These are phyloP conservation scores for Saprolegnia parasitica DNA, from an alignment of 352 stramenopile species.

Conservation along the genomic window DNA sequence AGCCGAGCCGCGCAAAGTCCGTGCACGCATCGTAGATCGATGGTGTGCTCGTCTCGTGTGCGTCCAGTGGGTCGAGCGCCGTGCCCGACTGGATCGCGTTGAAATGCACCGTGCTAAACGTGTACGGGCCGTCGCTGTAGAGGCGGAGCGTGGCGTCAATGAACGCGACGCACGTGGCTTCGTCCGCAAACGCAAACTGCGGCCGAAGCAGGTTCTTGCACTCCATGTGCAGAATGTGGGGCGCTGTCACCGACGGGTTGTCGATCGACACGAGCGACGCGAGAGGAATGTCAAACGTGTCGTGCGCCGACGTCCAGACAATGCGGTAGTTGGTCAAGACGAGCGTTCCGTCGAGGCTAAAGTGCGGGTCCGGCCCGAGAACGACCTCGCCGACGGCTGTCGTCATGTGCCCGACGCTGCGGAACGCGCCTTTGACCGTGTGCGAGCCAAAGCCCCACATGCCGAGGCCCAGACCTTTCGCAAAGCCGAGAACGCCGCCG, in stretches of 20 bases:
- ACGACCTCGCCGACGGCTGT: slow-evolving; percentile 85
- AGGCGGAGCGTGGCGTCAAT: slow-evolving; percentile 69
- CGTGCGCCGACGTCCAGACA: slow-evolving; percentile 79
- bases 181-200: slow-evolving; percentile 81
- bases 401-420: slow-evolving; percentile 79
- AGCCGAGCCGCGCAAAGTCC: slow-evolving; percentile 72
- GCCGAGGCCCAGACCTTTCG: slow-evolving; percentile 80
- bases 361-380: slow-evolving; percentile 73
- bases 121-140: slow-evolving; percentile 54
- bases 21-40: slow-evolving; percentile 68
- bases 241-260: slow-evolving; percentile 64
- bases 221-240: slow-evolving; percentile 79
- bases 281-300: slow-evolving; percentile 78
- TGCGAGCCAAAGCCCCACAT: slow-evolving; percentile 81
- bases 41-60: slow-evolving; percentile 43
- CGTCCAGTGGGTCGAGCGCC: slow-evolving; percentile 40
- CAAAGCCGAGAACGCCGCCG: slow-evolving; percentile 82
- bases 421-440: slow-evolving; percentile 81
- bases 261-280: slow-evolving; percentile 72
- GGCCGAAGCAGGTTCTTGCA: slow-evolving; percentile 74
- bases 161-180: slow-evolving; percentile 69
- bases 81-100: slow-evolving; percentile 4
- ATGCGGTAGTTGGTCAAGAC: slow-evolving; percentile 82
- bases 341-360: slow-evolving; percentile 79
- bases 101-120: slow-evolving; percentile 69